phyloP scores from a whole-genome alignment of 345 rosid species.

The Corchorus olitorius region DNA sequence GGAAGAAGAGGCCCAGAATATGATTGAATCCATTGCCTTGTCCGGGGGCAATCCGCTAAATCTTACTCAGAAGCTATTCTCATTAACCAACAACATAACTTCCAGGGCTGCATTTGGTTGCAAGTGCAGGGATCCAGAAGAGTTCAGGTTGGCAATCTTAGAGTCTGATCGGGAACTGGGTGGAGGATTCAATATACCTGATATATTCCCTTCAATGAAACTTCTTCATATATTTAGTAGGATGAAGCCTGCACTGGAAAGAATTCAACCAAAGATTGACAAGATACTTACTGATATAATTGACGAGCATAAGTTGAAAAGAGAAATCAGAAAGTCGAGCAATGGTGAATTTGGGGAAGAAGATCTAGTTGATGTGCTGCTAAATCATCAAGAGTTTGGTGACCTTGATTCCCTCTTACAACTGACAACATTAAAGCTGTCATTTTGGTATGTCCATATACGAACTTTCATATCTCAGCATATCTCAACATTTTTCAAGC shows the following conservation, averaged over 20 bases:
- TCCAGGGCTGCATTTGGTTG: constrained; percentile 11
- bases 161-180: not conserved
- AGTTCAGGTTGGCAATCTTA: not conserved
- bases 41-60: constrained; percentile 1
- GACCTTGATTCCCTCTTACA: constrained; percentile 11
- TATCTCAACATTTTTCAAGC: no score
- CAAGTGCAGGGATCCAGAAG: constrained; percentile 18
- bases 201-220: constrained; percentile 22
- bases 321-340: not conserved
- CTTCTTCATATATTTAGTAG: constrained; percentile 22
- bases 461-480: no score
- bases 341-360: not conserved
- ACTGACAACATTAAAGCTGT: constrained; percentile 18
- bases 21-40: constrained; percentile 14
- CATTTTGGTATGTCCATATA: constrained; percentile 16
- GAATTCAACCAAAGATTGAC: constrained; percentile 14
- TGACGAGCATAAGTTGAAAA: constrained; percentile 11
- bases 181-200: constrained; percentile 17
- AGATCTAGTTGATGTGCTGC: constrained; percentile 27
- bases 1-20: constrained; percentile 21
- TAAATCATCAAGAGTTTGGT: constrained; percentile 13
- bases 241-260: not conserved
- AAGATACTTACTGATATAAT: constrained; percentile 22
- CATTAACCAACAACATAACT: not conserved
- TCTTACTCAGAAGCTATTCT: constrained; percentile 18